Conservation (phyloP, 2,329 filamentous ascomycete species). For the Alternaria triticina region DNA sequence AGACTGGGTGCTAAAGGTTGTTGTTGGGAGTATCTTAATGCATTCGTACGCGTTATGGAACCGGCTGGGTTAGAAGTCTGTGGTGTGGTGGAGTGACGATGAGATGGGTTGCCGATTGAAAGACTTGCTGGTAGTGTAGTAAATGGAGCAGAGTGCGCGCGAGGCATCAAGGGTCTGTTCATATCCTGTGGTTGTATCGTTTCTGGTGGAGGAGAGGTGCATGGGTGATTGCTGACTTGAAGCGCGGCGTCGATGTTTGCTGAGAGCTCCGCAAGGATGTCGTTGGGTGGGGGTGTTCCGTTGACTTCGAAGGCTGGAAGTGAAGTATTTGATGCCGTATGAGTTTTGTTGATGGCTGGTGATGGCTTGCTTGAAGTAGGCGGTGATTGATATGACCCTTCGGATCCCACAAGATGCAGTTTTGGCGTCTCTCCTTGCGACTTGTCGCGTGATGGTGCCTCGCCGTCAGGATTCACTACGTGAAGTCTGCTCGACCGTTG, state of each 20-base stretch:
- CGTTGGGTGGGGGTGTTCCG: background rate
- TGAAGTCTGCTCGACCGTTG: background rate
- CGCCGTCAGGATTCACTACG: background rate
- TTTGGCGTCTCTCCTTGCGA: background rate
- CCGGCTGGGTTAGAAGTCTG: background rate
- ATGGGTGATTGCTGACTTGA: background rate
- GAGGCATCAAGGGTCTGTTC: background rate
- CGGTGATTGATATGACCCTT: conserved; percentile 4
- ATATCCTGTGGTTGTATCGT: background rate
- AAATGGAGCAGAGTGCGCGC: background rate
- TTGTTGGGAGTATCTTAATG: conserved; percentile 13
- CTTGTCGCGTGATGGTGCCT: background rate
- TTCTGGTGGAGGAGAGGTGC: background rate
- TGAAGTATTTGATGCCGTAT: background rate
- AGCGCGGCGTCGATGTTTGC: conserved; percentile 16
- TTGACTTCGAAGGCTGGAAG: conserved; percentile 20
- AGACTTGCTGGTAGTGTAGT: conserved; percentile 27
- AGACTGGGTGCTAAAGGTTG: conserved; percentile 17
- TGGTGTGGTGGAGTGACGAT: background rate
- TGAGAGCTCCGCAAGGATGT: conserved; percentile 29
- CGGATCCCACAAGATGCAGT: conserved; percentile 6
- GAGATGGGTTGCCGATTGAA: conserved; percentile 17
- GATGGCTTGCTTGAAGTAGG: background rate
- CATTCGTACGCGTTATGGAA: conserved; percentile 3
- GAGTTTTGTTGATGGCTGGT: background rate